Base-by-base conservation (phyloP, 2,329 filamentous ascomycete genomes). In the Venturia oleaginea region DNA sequence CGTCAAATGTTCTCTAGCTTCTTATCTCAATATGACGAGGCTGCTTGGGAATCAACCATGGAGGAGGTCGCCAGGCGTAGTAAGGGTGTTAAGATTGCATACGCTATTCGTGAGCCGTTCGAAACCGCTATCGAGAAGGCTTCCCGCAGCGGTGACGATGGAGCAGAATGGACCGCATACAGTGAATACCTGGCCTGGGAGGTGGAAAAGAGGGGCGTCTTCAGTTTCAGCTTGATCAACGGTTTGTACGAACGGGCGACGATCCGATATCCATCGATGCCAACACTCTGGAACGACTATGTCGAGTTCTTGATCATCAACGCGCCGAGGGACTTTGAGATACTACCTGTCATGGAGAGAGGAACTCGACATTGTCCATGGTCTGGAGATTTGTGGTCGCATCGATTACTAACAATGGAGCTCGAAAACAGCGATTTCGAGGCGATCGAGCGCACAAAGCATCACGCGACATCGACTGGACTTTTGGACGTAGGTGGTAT, bases 331-430 rank as follows among this genome's bases (percentile, higher is more conserved):
- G 69, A 73, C 69, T 75, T 79, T 4, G 76, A 79, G 11, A 74
- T 89, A 43, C 81, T 96, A 11, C 84, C 90, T 59, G 83, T 93
- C 7, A 80, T 95, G 2, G 87, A 91, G 70, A 85, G 92, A 68
- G 92, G 91, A 15, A 94, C 92, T 11, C 84, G 87, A 54, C 94
- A 97, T 75, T 96, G 93, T 70, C 92, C 94, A 1, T 96, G 92
- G 89, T 95, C 92, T 7, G 94, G 94, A 19, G 83, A 85, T 34
- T 81, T 99, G 7, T 99, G 94, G 94, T 90, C 91, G 7, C 87
- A 93, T 68, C 92, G 92, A 68, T 88, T 99, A 32, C 77, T 97
- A 62, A 88, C 87, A 24, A 90, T 91, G 3, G 94, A 97, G 76
- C 85, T 90, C 57, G 88, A 90, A 66, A 84, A 84, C 40, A 83